A percentile compares a stretch with the other conserved stretches of the same genome.
Evolutionary conservation across 2,329 filamentous ascomycete genomes (phyloP).

Genomic region (Mollisia scopiformis): DNA sequence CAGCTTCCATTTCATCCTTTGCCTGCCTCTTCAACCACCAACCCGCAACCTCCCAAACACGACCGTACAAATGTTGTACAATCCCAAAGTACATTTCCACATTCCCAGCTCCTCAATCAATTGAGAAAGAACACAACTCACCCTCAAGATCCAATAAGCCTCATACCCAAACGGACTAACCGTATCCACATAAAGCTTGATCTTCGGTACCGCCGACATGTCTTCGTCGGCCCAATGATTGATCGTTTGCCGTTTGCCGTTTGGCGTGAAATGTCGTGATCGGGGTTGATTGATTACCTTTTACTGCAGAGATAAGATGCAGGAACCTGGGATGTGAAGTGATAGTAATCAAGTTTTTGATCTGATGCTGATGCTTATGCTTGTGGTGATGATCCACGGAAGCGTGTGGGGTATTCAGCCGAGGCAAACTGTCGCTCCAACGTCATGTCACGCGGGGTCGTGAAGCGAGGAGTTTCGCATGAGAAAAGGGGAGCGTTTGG

Average conservation of each 20-base stretch:
- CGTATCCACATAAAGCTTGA: constrained; percentile 61
- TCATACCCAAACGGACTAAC: constrained; percentile 64
- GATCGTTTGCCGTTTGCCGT: too few relatives aligned
- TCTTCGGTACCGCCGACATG: constrained; percentile 27
- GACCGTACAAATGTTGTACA: too few relatives aligned
- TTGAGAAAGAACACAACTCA: constrained; percentile 37
- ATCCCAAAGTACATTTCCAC: too few relatives aligned
- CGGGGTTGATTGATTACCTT: background rate
- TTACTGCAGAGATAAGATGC: background rate
- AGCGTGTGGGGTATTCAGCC: background rate
- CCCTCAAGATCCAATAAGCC: constrained; percentile 57
- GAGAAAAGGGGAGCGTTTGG: constrained; percentile 2
- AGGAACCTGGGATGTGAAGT: background rate
- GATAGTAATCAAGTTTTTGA: background rate
- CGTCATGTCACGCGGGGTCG: constrained; percentile 7
- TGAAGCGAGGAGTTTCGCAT: background rate
- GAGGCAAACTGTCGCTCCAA: background rate
- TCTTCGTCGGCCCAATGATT: too few relatives aligned
- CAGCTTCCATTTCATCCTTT: background rate
- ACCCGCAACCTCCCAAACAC: background rate
- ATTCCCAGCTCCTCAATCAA: background rate
- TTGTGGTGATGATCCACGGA: background rate
- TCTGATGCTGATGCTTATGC: background rate
- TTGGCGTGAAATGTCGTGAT: constrained; percentile 1
- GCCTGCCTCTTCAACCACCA: background rate